These are phyloP conservation scores for Ceratocystis lukuohia DNA, from an alignment of 2,329 filamentous ascomycete genomes.

Conservation along the genomic window DNA sequence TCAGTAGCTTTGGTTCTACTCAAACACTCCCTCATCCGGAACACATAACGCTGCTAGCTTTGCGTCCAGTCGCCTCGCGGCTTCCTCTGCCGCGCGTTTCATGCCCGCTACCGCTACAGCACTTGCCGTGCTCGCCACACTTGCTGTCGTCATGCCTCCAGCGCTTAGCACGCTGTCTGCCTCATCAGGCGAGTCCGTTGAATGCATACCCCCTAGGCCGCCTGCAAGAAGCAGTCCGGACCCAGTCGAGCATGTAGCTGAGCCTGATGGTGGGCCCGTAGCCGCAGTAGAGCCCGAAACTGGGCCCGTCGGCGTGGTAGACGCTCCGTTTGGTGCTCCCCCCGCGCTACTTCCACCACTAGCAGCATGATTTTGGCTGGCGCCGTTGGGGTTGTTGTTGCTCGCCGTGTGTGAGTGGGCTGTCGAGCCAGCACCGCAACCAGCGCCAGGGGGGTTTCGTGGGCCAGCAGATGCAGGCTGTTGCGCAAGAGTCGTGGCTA, in stretches of 20 bases:
- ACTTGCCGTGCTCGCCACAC: conserved; percentile 29
- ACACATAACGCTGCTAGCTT: conserved; percentile 41
- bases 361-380: not conserved
- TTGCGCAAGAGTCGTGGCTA: not conserved
- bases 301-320: not conserved
- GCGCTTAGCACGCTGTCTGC: conserved; percentile 36
- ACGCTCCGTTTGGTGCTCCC: not conserved
- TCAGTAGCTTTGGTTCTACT: not conserved
- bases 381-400: not conserved
- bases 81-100: conserved; percentile 44
- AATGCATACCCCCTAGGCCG: conserved; percentile 21
- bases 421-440: not conserved
- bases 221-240: conserved; percentile 22
- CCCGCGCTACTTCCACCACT: not conserved
- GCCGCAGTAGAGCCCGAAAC: conserved; percentile 17
- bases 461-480: not conserved
- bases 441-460: not conserved
- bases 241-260: conserved; percentile 21
- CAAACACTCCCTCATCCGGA: conserved; percentile 38
- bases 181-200: conserved; percentile 30
- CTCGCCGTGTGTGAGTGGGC: not conserved
- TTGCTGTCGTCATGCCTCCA: conserved; percentile 34
- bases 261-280: not conserved
- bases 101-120: conserved; percentile 38
- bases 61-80: conserved; percentile 47